A percentile compares a stretch with the other conserved stretches of the same genome.
These are phyloP conservation scores for Sporothrix dimorphospora DNA, from an alignment of 2,329 filamentous ascomycete genomes.

Conservation along the genomic window DNA sequence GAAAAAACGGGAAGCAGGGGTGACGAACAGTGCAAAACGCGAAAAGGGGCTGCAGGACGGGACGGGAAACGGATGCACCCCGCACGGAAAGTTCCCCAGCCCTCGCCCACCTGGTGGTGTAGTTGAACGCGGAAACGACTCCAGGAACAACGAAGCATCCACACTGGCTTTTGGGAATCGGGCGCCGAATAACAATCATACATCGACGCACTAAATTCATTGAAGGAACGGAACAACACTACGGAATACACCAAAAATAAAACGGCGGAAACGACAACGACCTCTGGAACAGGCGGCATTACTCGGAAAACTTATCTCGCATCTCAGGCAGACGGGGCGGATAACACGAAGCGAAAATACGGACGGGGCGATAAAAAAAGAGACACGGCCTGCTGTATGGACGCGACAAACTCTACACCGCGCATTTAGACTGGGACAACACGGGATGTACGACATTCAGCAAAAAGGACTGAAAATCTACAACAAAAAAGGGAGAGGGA, in stretches of 20 bases:
- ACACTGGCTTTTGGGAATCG: neutral
- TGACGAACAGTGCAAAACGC: neutral
- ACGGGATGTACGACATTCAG: neutral
- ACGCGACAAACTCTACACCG: neutral
- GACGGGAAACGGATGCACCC: conserved; percentile 3
- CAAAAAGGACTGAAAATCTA: neutral
- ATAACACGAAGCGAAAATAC: neutral
- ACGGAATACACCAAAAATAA: conserved; percentile 7
- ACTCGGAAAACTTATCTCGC: neutral
- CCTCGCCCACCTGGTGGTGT: neutral
- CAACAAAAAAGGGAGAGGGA: neutral
- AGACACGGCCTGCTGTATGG: neutral
- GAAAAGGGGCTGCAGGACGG: neutral
- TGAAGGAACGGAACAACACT: neutral
- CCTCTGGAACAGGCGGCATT: conserved; percentile 6
- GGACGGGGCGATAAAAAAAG: neutral
- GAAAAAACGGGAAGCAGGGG: neutral
- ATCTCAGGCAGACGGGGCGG: neutral
- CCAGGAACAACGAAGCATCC: neutral
- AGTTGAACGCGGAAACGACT: neutral
- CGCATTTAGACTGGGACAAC: conserved; percentile 18
- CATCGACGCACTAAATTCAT: neutral
- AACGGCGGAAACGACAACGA: neutral
- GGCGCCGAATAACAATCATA: neutral
- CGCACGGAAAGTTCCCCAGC: conserved; percentile 5